A percentile compares a stretch with the other conserved stretches of the same genome.
These are phyloP conservation scores for Ophiostoma novo-ulmi DNA, from an alignment of 2,329 filamentous ascomycete species.

Conservation along the genomic window DNA sequence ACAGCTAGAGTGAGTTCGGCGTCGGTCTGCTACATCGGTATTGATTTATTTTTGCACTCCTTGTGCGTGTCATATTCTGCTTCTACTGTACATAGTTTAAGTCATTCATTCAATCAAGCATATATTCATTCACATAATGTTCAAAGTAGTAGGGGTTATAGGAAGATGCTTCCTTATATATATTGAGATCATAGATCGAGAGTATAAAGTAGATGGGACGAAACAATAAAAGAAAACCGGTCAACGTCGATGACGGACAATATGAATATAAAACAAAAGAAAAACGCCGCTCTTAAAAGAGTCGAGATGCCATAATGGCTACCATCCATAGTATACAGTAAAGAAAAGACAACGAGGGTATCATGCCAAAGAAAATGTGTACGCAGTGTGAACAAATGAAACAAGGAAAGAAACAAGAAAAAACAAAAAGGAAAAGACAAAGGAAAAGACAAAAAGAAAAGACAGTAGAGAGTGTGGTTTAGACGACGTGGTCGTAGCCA, in stretches of 20 bases:
- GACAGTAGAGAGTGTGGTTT: background rate
- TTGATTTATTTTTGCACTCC: too few species aligned
- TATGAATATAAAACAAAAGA: constrained; percentile 3
- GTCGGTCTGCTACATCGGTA: too few species aligned
- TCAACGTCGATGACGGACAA: constrained; percentile 2
- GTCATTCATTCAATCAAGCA: too few species aligned
- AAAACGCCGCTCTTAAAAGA: constrained; percentile 9
- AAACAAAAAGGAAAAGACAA: background rate
- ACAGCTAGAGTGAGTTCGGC: too few species aligned
- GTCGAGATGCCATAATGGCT: background rate
- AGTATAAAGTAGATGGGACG: background rate
- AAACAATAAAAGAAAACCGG: background rate
- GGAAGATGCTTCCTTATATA: background rate
- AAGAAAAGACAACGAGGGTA: constrained; percentile 21
- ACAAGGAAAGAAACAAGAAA: background rate
- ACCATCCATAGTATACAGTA: background rate
- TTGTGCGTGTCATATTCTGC: too few species aligned
- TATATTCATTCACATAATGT: too few species aligned
- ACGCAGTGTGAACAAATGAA: background rate
- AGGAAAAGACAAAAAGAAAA: background rate
- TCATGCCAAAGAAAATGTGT: constrained; percentile 24
- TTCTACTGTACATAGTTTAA: too few species aligned
- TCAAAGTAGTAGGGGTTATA: background rate
- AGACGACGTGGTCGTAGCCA: constrained; percentile 22
- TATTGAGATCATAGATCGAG: constrained; percentile 1